Evolutionary conservation across 805 yeast species (phyloP), one percentile per base, ranked within the genome.

Genomic region (Saccharomycopsis oosterbeekiorum): DNA sequence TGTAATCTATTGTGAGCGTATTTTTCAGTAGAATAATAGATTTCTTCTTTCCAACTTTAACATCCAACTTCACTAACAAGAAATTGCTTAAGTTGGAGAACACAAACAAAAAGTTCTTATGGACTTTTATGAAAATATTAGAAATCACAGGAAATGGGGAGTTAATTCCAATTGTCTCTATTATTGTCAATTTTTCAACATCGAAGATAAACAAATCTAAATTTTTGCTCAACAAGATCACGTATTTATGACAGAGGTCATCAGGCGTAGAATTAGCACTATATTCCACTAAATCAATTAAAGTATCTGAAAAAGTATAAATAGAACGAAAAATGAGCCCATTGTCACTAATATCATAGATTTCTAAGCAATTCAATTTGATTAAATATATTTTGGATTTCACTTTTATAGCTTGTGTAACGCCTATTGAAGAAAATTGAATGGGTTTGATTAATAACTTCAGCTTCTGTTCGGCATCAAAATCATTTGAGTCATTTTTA

Each of bases 91-190:
- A 24, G 21, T 47, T 47, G 24, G 29, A n/a, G 17, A 17, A 51
- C 15, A 26, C 41, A 47, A 26, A 57, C 47, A 36, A 34, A 17
- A 37, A 24, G 21, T 47, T 34, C 19, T 29, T 2, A 39, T 42
- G n/a, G 11, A 56, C 37, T 21, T 56, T 56, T 11, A 56, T 21
- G 34, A 24, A 15, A 3, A 15, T 24, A 14, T 41, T 56, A 9
- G 55, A 50, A 21, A 37, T n/a, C n/a, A 43, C 50, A 29, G 59
- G 61, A 21, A 59, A 50, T 14, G 40, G 50, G 8, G 61, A 59
- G 4, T 15, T 29, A 1, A 55, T 17, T 9, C n/a, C 8, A 2
- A 43, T 24, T 55, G 29, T 41, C n/a, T 61, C 59, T 15, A 57
- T 8, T 12, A 43, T 36, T 15, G 24, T 14, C 29, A 41, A 29